Percentiles rank a stretch among this genome's conserved stretches.
These are phyloP conservation scores for Trichosporon asahii DNA, from an alignment of 1,284 basidiomycete genomes.

Conservation along the genomic window DNA sequence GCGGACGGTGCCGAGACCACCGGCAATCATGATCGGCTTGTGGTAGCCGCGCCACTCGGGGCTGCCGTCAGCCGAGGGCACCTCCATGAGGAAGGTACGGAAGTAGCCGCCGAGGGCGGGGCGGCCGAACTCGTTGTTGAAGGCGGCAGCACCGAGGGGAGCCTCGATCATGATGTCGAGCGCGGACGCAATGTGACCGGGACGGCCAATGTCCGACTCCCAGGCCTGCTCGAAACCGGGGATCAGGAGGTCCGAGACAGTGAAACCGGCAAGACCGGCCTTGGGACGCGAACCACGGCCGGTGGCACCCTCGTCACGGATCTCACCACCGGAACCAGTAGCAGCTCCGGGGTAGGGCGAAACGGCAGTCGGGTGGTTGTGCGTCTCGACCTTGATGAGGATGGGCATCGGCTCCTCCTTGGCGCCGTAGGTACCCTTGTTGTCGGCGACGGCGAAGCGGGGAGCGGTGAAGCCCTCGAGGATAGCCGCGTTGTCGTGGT, in stretches of 20 bases:
- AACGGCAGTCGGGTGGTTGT: constrained; percentile 98
- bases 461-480: constrained; percentile 74
- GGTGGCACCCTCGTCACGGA: constrained; percentile 94
- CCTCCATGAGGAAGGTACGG: constrained; percentile 77
- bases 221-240: constrained; percentile 83
- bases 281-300: constrained; percentile 94
- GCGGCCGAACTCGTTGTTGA: constrained; percentile 98
- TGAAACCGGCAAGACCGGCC: constrained; percentile 90
- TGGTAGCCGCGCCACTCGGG: constrained; percentile 76
- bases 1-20: constrained; percentile 89
- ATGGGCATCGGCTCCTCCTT: constrained; percentile 72
- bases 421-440: constrained; percentile 57
- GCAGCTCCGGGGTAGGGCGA: constrained; percentile 97
- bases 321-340: constrained; percentile 96
- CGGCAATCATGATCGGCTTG: constrained; percentile 99
- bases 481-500: constrained; percentile 98
- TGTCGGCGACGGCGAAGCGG: constrained; percentile 64
- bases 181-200: constrained; percentile 85
- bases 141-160: constrained; percentile 88
- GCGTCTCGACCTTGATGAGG: constrained; percentile 97
- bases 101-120: constrained; percentile 77
- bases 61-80: constrained; percentile 60
- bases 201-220: constrained; percentile 83
- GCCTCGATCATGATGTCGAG: constrained; percentile 97
- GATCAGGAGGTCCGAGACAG: constrained; percentile 89